phyloP scores from a whole-genome alignment of 225 moss, liverwort and hornwort genomes.

The Pseudoscleropodium purum region DNA sequence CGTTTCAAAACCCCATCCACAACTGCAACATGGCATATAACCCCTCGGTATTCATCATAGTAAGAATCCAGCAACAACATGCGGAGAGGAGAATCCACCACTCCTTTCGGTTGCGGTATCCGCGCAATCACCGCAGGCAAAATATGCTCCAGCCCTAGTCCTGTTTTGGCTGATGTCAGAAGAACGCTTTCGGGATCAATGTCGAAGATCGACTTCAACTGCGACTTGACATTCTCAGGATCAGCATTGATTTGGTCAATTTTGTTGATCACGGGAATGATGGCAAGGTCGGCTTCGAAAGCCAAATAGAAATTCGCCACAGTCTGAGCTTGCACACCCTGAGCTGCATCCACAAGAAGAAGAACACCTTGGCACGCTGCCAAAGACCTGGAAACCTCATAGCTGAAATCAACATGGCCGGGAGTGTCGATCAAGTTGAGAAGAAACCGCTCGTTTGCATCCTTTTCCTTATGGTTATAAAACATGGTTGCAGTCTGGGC shows the following conservation, averaged over 20 bases:
- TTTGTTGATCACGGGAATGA: slow-evolving; percentile 92
- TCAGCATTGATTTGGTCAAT: slow-evolving; percentile 89
- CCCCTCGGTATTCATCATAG: slow-evolving; percentile 90
- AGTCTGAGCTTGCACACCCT: slow-evolving; percentile 95
- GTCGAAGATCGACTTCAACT: slow-evolving; percentile 80
- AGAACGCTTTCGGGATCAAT: slow-evolving; percentile 71
- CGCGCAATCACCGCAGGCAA: slow-evolving; percentile 81
- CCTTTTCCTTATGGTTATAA: slow-evolving; percentile 32
- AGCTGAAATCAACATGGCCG: slow-evolving; percentile 96
- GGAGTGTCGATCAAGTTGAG: slow-evolving; percentile 92
- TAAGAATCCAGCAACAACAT: slow-evolving; percentile 91
- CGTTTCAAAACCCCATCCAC: slow-evolving; percentile 80
- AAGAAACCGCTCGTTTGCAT: slow-evolving; percentile 33
- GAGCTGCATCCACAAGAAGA: slow-evolving; percentile 87
- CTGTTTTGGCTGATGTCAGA: slow-evolving; percentile 91
- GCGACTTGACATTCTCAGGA: slow-evolving; percentile 69
- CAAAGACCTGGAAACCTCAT: slow-evolving; percentile 88
- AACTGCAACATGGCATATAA: slow-evolving; percentile 85
- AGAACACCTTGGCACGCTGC: slow-evolving; percentile 97
- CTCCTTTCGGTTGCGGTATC: slow-evolving; percentile 64
- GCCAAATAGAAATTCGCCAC: slow-evolving; percentile 92
- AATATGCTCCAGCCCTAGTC: slow-evolving; percentile 71
- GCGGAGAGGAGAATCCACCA: slow-evolving; percentile 45
- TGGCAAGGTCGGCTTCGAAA: slow-evolving; percentile 76
- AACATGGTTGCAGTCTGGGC: slow-evolving; percentile 95